Conservation (phyloP, 106 monocot species). For the Chionographis japonica region DNA sequence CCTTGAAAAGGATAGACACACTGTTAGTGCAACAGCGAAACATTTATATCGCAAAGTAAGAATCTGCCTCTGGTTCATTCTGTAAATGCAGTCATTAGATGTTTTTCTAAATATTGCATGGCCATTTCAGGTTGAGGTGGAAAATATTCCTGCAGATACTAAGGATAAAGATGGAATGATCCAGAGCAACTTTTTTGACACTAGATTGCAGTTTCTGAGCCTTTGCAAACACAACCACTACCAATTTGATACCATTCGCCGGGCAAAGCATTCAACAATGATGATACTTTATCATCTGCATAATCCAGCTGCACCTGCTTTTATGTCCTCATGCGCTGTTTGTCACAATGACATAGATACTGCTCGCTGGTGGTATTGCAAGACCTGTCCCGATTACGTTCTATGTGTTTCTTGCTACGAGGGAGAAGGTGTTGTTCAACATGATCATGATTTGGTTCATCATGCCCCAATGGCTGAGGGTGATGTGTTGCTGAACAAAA, state of each 20-base stretch:
- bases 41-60: constrained; percentile 39
- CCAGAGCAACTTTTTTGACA: constrained; percentile 42
- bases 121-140: constrained; percentile 34
- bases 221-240: constrained; percentile 42
- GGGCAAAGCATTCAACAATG: constrained; percentile 74
- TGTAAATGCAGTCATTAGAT: neutral
- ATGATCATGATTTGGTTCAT: constrained; percentile 19
- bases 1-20: constrained; percentile 42
- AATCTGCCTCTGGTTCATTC: neutral
- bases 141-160: constrained; percentile 16
- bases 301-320: constrained; percentile 18
- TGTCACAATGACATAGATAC: constrained; percentile 22
- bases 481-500: neutral
- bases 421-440: constrained; percentile 7
- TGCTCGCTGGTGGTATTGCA: constrained; percentile 21
- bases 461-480: neutral
- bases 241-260: constrained; percentile 59
- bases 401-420: constrained; percentile 33
- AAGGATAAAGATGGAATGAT: constrained; percentile 33
- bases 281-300: constrained; percentile 60
- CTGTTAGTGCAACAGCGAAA: constrained; percentile 19
- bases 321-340: constrained; percentile 4
- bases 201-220: constrained; percentile 31
- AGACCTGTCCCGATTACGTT: constrained; percentile 19
- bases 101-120: constrained; percentile 1